Conservation (phyloP, 495 filamentous ascomycete genomes). For the Hypoxylon fuscum region DNA sequence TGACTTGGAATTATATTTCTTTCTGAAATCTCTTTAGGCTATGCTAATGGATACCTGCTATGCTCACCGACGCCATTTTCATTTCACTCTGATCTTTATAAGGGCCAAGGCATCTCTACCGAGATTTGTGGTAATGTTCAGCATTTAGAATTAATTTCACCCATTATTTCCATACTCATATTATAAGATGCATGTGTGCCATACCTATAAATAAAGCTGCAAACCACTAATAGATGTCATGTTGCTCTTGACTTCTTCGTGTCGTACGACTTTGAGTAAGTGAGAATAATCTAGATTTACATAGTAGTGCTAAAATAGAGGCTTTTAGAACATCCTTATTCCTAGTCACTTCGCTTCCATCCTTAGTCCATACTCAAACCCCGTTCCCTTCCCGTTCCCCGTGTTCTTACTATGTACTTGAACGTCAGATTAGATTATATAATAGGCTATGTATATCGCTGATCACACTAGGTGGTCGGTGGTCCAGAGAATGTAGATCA, state of each 20-base stretch:
- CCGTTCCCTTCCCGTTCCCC: not conserved
- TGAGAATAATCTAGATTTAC: not conserved
- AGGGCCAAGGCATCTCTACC: too few species aligned
- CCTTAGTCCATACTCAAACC: not conserved
- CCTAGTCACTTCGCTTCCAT: constrained; percentile 9
- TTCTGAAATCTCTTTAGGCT: too few species aligned
- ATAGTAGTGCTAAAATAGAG: constrained; percentile 15
- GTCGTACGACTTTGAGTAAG: not conserved
- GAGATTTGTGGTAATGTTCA: too few species aligned
- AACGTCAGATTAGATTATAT: not conserved
- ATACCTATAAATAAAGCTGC: not conserved
- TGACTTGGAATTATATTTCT: too few species aligned
- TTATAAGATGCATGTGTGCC: not conserved
- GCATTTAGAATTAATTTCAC: too few species aligned
- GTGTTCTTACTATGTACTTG: not conserved
- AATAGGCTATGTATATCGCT: not conserved
- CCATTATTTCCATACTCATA: too few species aligned
- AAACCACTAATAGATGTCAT: not conserved
- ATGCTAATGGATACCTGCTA: too few species aligned
- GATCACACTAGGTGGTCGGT: not conserved
- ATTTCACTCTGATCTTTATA: too few species aligned
- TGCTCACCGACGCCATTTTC: too few species aligned
- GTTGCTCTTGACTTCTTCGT: not conserved
- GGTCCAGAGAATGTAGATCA: not conserved
- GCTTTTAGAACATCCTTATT: constrained; percentile 5